Percentiles rank a stretch among this genome's conserved stretches.
Conservation (phyloP, 2,329 filamentous ascomycete genomes). For the Colletotrichum sp. region DNA sequence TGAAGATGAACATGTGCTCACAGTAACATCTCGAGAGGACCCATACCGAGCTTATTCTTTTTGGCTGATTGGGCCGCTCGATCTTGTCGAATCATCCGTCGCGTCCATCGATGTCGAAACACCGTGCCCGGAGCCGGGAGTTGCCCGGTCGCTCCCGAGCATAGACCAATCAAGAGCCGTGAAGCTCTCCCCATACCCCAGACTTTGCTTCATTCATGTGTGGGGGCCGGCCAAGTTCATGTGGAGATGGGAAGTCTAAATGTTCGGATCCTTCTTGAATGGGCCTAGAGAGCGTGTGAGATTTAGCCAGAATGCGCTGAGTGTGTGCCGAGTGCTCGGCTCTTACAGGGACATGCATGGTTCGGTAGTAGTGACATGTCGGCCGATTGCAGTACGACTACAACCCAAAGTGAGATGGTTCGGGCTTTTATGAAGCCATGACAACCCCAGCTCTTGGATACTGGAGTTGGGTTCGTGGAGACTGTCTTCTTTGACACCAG, state of each 20-base stretch:
- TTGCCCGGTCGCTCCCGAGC: background rate
- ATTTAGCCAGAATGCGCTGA: background rate
- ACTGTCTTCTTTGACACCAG: accelerated
- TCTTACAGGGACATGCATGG: background rate
- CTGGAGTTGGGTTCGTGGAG: accelerated
- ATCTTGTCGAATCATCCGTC: background rate
- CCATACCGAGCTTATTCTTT: background rate
- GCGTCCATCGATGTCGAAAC: background rate
- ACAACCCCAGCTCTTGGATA: background rate
- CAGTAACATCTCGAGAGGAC: background rate
- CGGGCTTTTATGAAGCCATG: background rate
- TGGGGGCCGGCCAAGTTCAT: background rate
- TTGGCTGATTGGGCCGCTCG: background rate
- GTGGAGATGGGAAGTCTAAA: background rate
- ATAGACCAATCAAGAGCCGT: background rate
- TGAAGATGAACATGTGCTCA: background rate
- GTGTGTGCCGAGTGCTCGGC: background rate
- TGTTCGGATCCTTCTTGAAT: background rate
- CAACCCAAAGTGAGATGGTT: background rate
- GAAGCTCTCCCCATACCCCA: background rate
- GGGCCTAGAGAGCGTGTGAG: background rate
- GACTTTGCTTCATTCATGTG: background rate
- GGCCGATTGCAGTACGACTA: background rate
- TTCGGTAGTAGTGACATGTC: background rate
- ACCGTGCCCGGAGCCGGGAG: background rate